Evolutionary conservation across 2,329 filamentous ascomycete genomes (phyloP).

Genomic region (Talaromyces piceae): DNA sequence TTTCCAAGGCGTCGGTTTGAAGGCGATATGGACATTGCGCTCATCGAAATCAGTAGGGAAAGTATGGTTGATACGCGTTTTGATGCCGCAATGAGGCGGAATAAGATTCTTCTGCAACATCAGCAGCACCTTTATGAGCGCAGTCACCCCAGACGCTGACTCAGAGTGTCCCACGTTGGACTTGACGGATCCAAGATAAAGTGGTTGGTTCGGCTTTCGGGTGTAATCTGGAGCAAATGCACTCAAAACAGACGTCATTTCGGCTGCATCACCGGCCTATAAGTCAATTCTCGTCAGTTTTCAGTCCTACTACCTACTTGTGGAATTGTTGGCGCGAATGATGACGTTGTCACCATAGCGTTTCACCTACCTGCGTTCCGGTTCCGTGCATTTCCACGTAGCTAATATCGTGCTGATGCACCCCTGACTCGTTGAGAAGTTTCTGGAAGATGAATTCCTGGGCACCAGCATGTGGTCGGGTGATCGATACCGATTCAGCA

Average conservation of each 20-base stretch:
- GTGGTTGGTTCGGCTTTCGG: background rate
- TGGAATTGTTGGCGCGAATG: slow-evolving; percentile 16
- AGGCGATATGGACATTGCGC: slow-evolving; percentile 39
- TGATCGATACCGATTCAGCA: slow-evolving; percentile 69
- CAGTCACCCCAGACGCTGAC: slow-evolving; percentile 47
- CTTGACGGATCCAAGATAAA: slow-evolving; percentile 41
- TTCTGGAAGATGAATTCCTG: slow-evolving; percentile 29
- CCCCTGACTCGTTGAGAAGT: slow-evolving; percentile 26
- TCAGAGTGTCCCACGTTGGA: slow-evolving; percentile 59
- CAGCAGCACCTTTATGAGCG: slow-evolving; percentile 27
- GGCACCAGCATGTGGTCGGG: slow-evolving; percentile 38
- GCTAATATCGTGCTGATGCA: slow-evolving; percentile 29
- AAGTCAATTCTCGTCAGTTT: slow-evolving; percentile 19
- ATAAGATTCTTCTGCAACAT: slow-evolving; percentile 30
- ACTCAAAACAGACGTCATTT: slow-evolving; percentile 20
- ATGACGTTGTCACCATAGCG: slow-evolving; percentile 20
- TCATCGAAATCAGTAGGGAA: slow-evolving; percentile 38
- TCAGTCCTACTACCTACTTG: slow-evolving; percentile 25
- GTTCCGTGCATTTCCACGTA: slow-evolving; percentile 36
- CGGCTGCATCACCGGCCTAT: slow-evolving; percentile 17
- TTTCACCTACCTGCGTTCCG: slow-evolving; percentile 25
- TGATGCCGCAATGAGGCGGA: slow-evolving; percentile 29
- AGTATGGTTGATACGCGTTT: slow-evolving; percentile 38
- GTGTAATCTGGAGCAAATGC: background rate
- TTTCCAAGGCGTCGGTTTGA: slow-evolving; percentile 38